Evolutionary conservation across 2,329 filamentous ascomycete genomes (phyloP).

Genomic region (Shiraia bambusicola): DNA sequence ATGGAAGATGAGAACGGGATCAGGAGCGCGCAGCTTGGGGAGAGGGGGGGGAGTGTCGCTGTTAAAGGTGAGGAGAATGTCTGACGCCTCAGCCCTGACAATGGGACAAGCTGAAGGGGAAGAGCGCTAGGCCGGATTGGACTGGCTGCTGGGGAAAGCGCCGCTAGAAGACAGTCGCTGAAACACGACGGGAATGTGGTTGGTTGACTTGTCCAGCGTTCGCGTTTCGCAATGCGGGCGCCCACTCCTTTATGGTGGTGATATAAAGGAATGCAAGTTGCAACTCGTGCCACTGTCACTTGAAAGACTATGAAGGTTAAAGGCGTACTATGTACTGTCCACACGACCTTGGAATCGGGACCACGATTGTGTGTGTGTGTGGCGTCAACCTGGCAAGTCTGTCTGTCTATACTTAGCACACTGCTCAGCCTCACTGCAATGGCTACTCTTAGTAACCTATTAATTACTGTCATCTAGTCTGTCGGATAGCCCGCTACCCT

Average conservation of each 20-base stretch:
- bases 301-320: constrained; percentile 8
- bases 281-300: constrained; percentile 13
- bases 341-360: constrained; percentile 8
- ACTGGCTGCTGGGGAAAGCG: constrained; percentile 14
- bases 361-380: constrained; percentile 9
- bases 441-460: constrained; percentile 7
- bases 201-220: constrained; percentile 12
- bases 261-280: constrained; percentile 16
- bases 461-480: constrained; percentile 1
- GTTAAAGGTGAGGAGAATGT: constrained; percentile 28
- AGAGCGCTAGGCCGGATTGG: constrained; percentile 5
- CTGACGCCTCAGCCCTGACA: constrained; percentile 19
- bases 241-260: constrained; percentile 28
- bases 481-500: neutral
- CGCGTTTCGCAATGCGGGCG: constrained; percentile 24
- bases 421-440: constrained; percentile 30
- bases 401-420: constrained; percentile 26
- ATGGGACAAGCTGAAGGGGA: constrained; percentile 13
- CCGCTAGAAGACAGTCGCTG: constrained; percentile 18
- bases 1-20: constrained; percentile 11
- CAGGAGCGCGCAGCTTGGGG: constrained; percentile 27
- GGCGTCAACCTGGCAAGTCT: constrained; percentile 15
- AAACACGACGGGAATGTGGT: constrained; percentile 23
- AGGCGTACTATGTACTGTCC: constrained; percentile 11
- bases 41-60: constrained; percentile 24